These are phyloP conservation scores for Cucumis melo DNA, from an alignment of 306 rosid species.

Conservation along the genomic window DNA sequence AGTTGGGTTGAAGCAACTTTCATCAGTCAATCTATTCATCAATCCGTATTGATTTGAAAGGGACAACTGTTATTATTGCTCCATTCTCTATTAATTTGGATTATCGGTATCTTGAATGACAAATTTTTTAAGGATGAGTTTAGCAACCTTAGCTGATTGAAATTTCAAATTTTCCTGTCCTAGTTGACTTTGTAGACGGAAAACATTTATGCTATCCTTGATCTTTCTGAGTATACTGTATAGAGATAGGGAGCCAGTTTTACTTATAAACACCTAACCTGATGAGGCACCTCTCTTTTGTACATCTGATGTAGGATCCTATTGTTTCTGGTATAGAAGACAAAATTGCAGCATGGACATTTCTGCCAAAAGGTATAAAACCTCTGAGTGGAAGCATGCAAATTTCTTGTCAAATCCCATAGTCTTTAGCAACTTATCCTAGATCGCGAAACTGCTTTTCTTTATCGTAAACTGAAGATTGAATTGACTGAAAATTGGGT, in stretches of 20 bases:
- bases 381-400: not conserved
- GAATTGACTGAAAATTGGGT: not conserved
- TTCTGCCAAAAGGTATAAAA: conserved; percentile 86
- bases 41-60: not conserved
- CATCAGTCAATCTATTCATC: not conserved
- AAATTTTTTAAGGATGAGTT: not conserved
- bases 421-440: not conserved
- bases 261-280: not conserved
- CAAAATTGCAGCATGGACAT: conserved; percentile 88
- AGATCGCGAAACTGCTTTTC: not conserved
- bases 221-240: not conserved
- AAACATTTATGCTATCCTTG: not conserved
- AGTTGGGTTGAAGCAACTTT: not conserved
- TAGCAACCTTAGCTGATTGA: not conserved
- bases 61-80: not conserved
- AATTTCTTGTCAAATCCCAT: not conserved
- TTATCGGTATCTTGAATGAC: not conserved
- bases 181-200: not conserved
- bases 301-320: conserved; percentile 52
- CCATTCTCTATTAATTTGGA: not conserved
- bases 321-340: conserved; percentile 86
- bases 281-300: not conserved
- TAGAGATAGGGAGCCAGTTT: not conserved
- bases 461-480: not conserved
- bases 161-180: not conserved